phyloP scores from a whole-genome alignment of 768 basidiomycete genomes.

The Tremella yokohamensis region DNA sequence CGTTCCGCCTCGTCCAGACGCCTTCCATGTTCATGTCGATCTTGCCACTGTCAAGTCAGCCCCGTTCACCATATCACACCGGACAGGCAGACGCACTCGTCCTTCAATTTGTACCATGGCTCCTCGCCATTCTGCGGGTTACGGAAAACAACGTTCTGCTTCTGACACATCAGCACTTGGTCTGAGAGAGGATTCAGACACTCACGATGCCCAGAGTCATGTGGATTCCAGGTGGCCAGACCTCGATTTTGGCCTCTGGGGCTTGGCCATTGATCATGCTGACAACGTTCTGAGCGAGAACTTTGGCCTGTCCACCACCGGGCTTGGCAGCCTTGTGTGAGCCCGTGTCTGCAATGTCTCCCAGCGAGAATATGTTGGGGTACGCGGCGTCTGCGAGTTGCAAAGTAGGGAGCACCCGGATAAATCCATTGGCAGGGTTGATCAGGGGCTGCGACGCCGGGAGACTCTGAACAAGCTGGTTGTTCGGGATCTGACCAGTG shows the following conservation, averaged over 20 bases:
- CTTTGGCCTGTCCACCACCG: constrained; percentile 1
- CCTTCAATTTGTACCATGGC: background rate
- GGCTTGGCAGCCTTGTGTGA: constrained; percentile 1
- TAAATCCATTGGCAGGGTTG: background rate
- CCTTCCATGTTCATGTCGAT: background rate
- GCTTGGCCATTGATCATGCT: background rate
- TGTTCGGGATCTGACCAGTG: constrained; percentile 1
- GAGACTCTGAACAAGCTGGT: background rate
- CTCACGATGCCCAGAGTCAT: constrained; percentile 3
- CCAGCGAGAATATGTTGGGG: constrained; percentile 7
- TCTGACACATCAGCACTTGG: background rate
- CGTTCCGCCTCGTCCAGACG: background rate
- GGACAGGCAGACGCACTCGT: background rate
- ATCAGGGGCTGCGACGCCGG: background rate
- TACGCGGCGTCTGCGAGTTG: constrained; percentile 8
- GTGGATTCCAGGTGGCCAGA: background rate
- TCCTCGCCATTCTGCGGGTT: background rate
- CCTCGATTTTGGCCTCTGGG: background rate
- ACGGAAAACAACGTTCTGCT: background rate
- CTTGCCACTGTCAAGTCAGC: background rate
- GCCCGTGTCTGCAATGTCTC: constrained; percentile 8
- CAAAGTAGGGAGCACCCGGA: constrained; percentile 1
- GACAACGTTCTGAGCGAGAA: constrained; percentile 7
- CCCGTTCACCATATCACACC: background rate
- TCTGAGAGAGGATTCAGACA: background rate